A percentile compares a stretch with the other conserved stretches of the same genome.
Evolutionary conservation across 139 green algal species (phyloP).

Genomic region (Chlorella vulgaris): DNA sequence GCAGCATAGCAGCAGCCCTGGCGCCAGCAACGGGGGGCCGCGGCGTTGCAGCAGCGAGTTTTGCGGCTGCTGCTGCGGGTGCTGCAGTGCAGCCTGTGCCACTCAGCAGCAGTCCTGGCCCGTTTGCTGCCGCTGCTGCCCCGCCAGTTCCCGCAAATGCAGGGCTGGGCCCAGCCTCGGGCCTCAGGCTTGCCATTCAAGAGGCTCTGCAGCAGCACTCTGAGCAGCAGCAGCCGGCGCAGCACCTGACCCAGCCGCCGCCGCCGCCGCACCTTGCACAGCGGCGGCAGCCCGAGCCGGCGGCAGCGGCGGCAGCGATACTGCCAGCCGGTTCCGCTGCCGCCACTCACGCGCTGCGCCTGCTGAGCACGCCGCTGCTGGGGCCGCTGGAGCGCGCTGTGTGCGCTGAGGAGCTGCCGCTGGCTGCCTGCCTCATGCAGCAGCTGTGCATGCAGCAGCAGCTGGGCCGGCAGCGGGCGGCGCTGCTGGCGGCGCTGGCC

Average conservation of each 20-base stretch:
- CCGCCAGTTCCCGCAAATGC: no score
- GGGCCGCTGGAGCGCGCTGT: not conserved
- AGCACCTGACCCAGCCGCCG: not conserved
- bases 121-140: no score
- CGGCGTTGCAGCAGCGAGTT: no score
- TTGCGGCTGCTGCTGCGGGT: no score
- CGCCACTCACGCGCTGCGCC: no score
- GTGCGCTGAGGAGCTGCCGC: not conserved
- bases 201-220: not conserved
- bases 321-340: no score
- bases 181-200: not conserved
- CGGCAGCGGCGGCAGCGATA: no score
- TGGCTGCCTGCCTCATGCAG: not conserved
- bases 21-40: no score
- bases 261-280: not conserved
- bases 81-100: no score
- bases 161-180: not conserved
- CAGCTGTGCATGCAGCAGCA: slow-evolving; percentile 11
- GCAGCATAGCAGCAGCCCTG: no score
- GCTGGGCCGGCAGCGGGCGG: slow-evolving; percentile 6
- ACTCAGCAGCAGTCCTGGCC: no score
- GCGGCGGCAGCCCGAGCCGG: not conserved
- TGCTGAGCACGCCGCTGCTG: slow-evolving; percentile 9
- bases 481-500: not conserved
- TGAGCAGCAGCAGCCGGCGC: no score